Conservation (phyloP, 768 basidiomycete species). For the Termitomyces sp. region DNA sequence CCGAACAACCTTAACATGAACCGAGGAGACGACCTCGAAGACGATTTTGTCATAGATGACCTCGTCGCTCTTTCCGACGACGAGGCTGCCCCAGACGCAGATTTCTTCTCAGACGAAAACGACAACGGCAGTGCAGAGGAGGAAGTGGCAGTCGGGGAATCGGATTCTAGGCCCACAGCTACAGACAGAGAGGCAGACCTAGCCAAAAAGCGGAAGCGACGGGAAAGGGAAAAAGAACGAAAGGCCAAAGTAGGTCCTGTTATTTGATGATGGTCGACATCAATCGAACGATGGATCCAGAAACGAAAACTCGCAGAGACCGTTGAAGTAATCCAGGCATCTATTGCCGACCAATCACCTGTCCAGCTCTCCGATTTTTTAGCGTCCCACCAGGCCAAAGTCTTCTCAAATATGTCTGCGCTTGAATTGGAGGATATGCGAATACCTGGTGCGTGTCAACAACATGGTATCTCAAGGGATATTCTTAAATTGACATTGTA, state of each 20-base stretch:
- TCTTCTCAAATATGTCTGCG: constrained; percentile 61
- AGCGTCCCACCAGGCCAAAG: constrained; percentile 60
- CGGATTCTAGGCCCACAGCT: constrained; percentile 6
- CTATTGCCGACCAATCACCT: constrained; percentile 56
- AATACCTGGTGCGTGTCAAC: constrained; percentile 64
- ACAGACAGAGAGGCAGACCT: constrained; percentile 17
- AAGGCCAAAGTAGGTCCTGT: constrained; percentile 54
- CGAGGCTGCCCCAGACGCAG: constrained; percentile 38
- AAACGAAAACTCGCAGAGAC: constrained; percentile 59
- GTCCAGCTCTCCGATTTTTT: constrained; percentile 60
- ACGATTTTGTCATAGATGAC: constrained; percentile 75
- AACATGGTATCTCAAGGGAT: constrained; percentile 15
- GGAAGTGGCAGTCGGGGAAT: constrained; percentile 18
- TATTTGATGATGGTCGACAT: neutral
- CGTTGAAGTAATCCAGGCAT: constrained; percentile 33
- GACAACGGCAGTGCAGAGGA: constrained; percentile 31
- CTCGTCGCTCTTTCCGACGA: constrained; percentile 61
- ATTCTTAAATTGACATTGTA: constrained; percentile 45
- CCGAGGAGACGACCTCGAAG: constrained; percentile 73
- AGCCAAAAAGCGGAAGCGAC: constrained; percentile 68
- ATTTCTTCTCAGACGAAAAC: constrained; percentile 24
- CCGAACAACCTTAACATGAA: constrained; percentile 24
- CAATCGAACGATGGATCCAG: constrained; percentile 30
- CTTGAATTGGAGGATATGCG: constrained; percentile 79
- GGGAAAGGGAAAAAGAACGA: constrained; percentile 70